Evolutionary conservation across 106 monocot genomes (phyloP).

Genomic region (Dioscorea alata): DNA sequence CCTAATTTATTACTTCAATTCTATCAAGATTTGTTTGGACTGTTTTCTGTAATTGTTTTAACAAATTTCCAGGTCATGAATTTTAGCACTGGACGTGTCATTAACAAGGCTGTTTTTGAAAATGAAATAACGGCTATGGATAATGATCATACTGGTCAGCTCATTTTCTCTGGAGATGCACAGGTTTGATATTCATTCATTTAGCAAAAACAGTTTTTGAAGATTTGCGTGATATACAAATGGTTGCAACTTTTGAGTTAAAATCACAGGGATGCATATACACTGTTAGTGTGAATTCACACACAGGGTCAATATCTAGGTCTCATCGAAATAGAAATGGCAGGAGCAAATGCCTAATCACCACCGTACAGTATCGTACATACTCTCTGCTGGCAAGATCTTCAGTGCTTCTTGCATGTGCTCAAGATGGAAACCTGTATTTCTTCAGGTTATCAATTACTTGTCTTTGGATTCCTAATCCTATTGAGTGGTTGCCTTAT

Average conservation of each 20-base stretch:
- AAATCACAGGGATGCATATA: conserved; percentile 73
- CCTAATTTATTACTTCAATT: not conserved
- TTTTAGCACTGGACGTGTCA: conserved; percentile 83
- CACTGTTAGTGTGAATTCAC: conserved; percentile 73
- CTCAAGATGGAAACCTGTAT: conserved; percentile 84
- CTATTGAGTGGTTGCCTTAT: not conserved
- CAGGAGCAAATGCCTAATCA: conserved; percentile 62
- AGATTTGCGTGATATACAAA: conserved; percentile 8
- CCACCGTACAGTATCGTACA: conserved; percentile 86
- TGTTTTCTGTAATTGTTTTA: not conserved
- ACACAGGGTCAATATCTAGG: conserved; percentile 85
- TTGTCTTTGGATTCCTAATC: not conserved
- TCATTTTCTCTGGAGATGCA: conserved; percentile 82
- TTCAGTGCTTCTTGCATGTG: conserved; percentile 85
- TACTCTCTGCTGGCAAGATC: conserved; percentile 77
- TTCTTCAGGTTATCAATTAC: conserved; percentile 71
- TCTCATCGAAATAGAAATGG: conserved; percentile 72
- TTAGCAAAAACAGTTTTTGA: not conserved
- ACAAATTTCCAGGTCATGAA: conserved; percentile 56
- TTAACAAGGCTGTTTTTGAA: conserved; percentile 64
- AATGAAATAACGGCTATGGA: conserved; percentile 88
- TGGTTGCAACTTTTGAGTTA: conserved; percentile 22
- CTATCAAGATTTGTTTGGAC: not conserved
- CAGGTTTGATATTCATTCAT: conserved; percentile 47
- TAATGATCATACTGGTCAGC: conserved; percentile 91